Evolutionary conservation across 306 rosid genomes (phyloP).

Genomic region (cucumber (Cucumis sativus)): DNA sequence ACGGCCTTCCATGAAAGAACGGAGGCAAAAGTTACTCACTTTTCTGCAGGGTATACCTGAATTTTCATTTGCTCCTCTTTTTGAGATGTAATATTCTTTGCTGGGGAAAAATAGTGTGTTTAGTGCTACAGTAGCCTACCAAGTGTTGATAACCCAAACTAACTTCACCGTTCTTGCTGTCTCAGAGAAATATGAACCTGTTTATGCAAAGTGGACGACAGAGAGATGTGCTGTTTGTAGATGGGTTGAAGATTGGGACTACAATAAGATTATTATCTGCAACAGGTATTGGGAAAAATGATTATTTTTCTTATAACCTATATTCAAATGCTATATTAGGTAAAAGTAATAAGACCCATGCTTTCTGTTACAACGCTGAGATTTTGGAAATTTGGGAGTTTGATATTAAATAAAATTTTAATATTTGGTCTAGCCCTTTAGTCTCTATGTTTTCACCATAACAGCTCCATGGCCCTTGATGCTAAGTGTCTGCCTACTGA

Average conservation of each 20-base stretch:
- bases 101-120: background rate
- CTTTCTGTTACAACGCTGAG: background rate
- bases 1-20: constrained; percentile 73
- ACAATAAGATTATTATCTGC: constrained; percentile 96
- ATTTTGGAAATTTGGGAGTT: background rate
- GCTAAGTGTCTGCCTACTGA: constrained; percentile 1
- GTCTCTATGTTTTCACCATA: background rate
- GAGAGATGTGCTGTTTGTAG: constrained; percentile 99
- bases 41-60: constrained; percentile 68
- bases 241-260: constrained; percentile 99
- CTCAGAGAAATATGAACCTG: constrained; percentile 93
- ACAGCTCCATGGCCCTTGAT: background rate
- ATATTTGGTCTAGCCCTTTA: background rate
- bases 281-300: constrained; percentile 43
- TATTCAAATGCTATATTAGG: background rate
- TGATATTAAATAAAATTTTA: background rate
- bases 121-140: background rate
- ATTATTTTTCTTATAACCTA: background rate
- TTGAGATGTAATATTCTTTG: background rate
- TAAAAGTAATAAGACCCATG: background rate
- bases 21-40: constrained; percentile 76
- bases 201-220: constrained; percentile 93
- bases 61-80: constrained; percentile 2
- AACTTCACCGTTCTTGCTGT: constrained; percentile 12
- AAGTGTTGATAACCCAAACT: constrained; percentile 9